Evolutionary conservation across 495 filamentous ascomycete genomes (phyloP), one percentile per base, ranked within the genome.

Genomic region (Penicillium atrosanguineum): DNA sequence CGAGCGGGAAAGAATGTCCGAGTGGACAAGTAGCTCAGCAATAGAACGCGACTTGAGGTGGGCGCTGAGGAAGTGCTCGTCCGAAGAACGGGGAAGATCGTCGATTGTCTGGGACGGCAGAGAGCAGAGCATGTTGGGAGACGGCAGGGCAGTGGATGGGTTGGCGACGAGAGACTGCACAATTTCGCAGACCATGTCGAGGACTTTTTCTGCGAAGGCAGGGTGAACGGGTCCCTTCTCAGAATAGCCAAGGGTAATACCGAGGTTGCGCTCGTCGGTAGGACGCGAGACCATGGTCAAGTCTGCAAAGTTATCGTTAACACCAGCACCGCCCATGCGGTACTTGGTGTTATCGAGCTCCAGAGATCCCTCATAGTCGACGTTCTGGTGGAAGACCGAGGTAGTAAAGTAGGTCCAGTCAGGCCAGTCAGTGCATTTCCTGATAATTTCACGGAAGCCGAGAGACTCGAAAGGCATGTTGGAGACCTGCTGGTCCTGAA

Each of bases 401-500:
- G 72, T 78, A 7, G 70, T 72, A 60, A 79, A 81, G 56, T 71
- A 71, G 3, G 74, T 74, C 62, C 71, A 77, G 7, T 71, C 64
- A 6, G 82, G 78, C 84, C 83, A 85, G 45, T 79, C 70, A 7
- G 79, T 85, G 60, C 83, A 86, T 31, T 78, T 62, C 23, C 76
- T 63, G 52, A 85, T 74, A 44, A 86, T 87, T 39, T 85, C 79
- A 4, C 76, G 62, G 70, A 81, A 80, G 7, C 83, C 83, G 0
- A 85, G 68, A n/a, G 77, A 68, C 60, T 86, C 83, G 48, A 73
- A 80, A 0, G 77, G 75, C 72, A 83, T 82, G 50, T 74, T 79
- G n/a, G 74, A 72, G 7, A 86, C 72, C 38, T 83, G 78, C 46
- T 86, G 81, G 25, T 81, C 74, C 54, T 86, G 83, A 29, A 84